These are phyloP conservation scores for Zygoascus tannicola DNA, from an alignment of 805 yeast genomes.

Conservation along the genomic window DNA sequence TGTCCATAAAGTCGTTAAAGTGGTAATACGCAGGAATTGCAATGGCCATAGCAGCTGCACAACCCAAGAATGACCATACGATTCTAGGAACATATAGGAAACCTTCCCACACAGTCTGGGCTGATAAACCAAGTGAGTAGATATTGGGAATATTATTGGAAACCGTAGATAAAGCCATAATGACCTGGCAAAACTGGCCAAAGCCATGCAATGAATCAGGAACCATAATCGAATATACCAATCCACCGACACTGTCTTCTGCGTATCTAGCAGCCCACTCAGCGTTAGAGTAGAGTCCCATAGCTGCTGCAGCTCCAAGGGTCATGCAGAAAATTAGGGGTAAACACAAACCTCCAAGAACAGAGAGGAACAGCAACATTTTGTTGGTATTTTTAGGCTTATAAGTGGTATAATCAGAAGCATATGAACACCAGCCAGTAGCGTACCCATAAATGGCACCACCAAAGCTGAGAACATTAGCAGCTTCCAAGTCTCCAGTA, in stretches of 20 bases:
- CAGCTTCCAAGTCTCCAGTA: constrained; percentile 63
- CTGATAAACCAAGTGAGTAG: constrained; percentile 82
- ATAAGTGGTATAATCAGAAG: constrained; percentile 87
- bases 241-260: constrained; percentile 63
- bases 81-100: constrained; percentile 72
- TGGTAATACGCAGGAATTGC: constrained; percentile 80
- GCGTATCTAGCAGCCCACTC: constrained; percentile 44
- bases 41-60: constrained; percentile 69
- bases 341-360: constrained; percentile 51
- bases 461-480: constrained; percentile 69
- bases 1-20: constrained; percentile 62
- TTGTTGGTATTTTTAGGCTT: constrained; percentile 60
- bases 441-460: constrained; percentile 80
- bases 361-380: constrained; percentile 51
- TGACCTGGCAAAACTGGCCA: constrained; percentile 81
- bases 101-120: constrained; percentile 75
- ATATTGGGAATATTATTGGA: constrained; percentile 90
- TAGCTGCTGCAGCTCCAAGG: constrained; percentile 79
- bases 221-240: constrained; percentile 69
- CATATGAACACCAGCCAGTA: constrained; percentile 90
- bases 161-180: constrained; percentile 76
- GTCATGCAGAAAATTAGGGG: constrained; percentile 68
- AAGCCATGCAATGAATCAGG: constrained; percentile 76
- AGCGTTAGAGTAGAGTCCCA: constrained; percentile 41
- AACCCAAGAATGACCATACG: constrained; percentile 68